phyloP scores from a whole-genome alignment of 805 yeast genomes.

The Barnettozyma botsteinii region DNA sequence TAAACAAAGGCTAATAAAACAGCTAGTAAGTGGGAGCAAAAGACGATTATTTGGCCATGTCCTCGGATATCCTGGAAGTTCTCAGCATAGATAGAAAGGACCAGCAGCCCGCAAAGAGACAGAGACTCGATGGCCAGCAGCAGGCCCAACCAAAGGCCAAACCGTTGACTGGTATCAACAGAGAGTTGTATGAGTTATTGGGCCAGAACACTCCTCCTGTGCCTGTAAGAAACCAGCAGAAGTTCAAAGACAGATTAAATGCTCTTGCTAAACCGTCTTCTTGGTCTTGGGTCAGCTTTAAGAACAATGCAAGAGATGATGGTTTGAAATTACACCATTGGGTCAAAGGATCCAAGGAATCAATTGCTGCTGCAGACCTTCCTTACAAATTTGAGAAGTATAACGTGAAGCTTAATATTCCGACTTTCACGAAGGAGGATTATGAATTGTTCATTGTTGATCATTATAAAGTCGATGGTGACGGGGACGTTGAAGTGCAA shows the following conservation, averaged over 20 bases:
- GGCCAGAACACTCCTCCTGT: slow-evolving; percentile 92
- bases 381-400: slow-evolving; percentile 72
- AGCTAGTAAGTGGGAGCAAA: no score
- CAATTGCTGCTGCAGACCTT: slow-evolving; percentile 23
- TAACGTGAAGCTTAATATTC: slow-evolving; percentile 63
- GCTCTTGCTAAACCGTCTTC: slow-evolving; percentile 64
- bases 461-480: slow-evolving; percentile 10
- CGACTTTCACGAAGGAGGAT: slow-evolving; percentile 58
- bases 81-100: slow-evolving; percentile 49
- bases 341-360: slow-evolving; percentile 64
- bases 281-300: slow-evolving; percentile 70
- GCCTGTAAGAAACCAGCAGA: slow-evolving; percentile 42
- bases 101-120: slow-evolving; percentile 28
- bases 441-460: slow-evolving; percentile 46
- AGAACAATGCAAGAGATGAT: slow-evolving; percentile 45
- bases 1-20: no score
- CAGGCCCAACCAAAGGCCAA: slow-evolving; percentile 20
- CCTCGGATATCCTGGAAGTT: slow-evolving; percentile 71
- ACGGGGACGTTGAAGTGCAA: slow-evolving; percentile 3
- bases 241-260: slow-evolving; percentile 61
- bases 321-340: slow-evolving; percentile 66
- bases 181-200: slow-evolving; percentile 80
- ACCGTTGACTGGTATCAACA: slow-evolving; percentile 63
- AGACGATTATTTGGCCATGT: no score
- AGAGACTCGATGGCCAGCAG: slow-evolving; percentile 16